Conservation (phyloP, 805 yeast genomes). For the Pichia nakasei region DNA sequence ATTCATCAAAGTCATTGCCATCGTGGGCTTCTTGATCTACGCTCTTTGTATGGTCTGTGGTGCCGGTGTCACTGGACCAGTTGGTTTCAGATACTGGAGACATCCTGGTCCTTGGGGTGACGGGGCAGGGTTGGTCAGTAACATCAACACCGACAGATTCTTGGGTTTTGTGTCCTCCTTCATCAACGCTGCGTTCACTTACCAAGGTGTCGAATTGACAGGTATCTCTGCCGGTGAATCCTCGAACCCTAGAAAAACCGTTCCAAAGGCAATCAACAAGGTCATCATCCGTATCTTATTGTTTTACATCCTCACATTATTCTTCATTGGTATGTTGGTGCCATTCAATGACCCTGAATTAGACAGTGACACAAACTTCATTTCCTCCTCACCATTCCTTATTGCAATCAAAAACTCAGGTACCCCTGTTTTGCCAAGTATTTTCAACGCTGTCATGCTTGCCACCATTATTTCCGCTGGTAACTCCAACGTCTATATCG, state of each 20-base stretch:
- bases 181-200: constrained; percentile 67
- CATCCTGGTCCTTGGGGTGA: constrained; percentile 63
- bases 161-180: constrained; percentile 64
- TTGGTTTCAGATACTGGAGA: constrained; percentile 77
- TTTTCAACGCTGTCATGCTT: constrained; percentile 64
- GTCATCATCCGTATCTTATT: constrained; percentile 57
- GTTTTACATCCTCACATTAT: constrained; percentile 56
- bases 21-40: constrained; percentile 59
- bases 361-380: constrained; percentile 28
- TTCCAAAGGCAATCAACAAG: constrained; percentile 64
- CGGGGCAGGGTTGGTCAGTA: constrained; percentile 44
- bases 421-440: constrained; percentile 54
- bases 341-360: constrained; percentile 58
- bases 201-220: constrained; percentile 70
- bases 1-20: constrained; percentile 55
- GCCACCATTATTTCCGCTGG: constrained; percentile 69
- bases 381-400: constrained; percentile 60
- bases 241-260: constrained; percentile 56
- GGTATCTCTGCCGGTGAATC: constrained; percentile 74
- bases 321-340: constrained; percentile 62
- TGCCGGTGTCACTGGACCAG: constrained; percentile 58
- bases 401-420: constrained; percentile 64
- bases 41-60: constrained; percentile 68
- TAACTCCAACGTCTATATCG: constrained; percentile 65
- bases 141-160: constrained; percentile 47